phyloP scores from a whole-genome alignment of 2,329 filamentous ascomycete genomes.

The Sporothrix inflata region DNA sequence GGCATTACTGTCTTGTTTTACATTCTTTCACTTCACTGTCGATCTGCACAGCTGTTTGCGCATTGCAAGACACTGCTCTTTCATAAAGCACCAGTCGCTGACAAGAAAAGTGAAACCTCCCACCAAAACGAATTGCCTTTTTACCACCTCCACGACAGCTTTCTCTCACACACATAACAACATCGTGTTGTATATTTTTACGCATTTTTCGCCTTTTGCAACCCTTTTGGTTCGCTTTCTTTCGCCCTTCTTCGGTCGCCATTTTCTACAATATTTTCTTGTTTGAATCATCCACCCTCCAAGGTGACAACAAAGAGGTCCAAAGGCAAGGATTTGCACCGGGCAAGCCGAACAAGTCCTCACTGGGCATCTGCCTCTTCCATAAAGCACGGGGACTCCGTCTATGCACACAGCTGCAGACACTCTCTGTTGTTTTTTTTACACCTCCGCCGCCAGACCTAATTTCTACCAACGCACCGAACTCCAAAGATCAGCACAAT shows the following conservation, averaged over 20 bases:
- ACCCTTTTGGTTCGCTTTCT: background rate
- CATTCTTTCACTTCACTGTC: slow-evolving; percentile 27
- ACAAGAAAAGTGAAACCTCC: slow-evolving; percentile 22
- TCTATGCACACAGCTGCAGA: background rate
- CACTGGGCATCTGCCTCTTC: background rate
- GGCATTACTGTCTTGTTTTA: slow-evolving; percentile 26
- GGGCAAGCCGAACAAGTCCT: slow-evolving; percentile 5
- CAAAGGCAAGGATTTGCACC: slow-evolving; percentile 9
- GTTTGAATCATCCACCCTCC: slow-evolving; percentile 19
- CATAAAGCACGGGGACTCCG: background rate
- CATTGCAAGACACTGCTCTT: slow-evolving; percentile 25
- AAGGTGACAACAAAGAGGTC: slow-evolving; percentile 24
- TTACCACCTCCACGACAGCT: background rate
- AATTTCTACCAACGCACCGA: slow-evolving; percentile 8
- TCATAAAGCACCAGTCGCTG: slow-evolving; percentile 16
- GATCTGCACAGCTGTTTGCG: slow-evolving; percentile 26
- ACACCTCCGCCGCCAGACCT: background rate
- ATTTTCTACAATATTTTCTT: slow-evolving; percentile 15
- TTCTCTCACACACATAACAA: slow-evolving; percentile 8
- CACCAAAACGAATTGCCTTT: background rate
- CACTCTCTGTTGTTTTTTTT: background rate
- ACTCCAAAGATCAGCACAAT: slow-evolving; percentile 44
- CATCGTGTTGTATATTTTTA: background rate
- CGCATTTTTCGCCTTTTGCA: background rate
- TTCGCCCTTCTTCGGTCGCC: background rate